A percentile compares a stretch with the other conserved stretches of the same genome.
Evolutionary conservation across 345 rosid genomes (phyloP).

Genomic region (Sonneratia alba): DNA sequence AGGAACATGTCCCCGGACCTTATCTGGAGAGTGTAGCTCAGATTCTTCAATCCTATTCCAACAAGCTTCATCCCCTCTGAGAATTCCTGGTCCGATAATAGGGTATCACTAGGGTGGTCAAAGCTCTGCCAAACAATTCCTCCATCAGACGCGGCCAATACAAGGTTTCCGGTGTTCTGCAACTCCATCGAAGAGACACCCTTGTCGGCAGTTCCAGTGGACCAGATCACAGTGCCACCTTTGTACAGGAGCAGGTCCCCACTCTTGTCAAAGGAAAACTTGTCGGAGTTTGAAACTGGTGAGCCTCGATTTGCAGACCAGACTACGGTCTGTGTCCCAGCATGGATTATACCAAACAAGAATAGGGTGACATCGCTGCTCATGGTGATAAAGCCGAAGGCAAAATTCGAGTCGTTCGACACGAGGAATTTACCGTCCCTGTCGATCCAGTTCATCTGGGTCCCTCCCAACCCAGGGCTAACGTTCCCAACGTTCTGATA

Average conservation of each 20-base stretch:
- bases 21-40: slow-evolving; percentile 29
- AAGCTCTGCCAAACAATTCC: slow-evolving; percentile 47
- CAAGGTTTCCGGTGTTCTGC: slow-evolving; percentile 44
- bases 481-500: slow-evolving; percentile 22
- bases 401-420: slow-evolving; percentile 29
- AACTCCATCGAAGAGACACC: slow-evolving; percentile 31
- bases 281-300: slow-evolving; percentile 21
- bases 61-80: slow-evolving; percentile 27
- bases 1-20: slow-evolving; percentile 27
- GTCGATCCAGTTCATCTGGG: slow-evolving; percentile 32
- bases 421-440: slow-evolving; percentile 29
- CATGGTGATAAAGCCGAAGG: slow-evolving; percentile 30
- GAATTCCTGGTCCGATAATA: slow-evolving; percentile 32
- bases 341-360: slow-evolving; percentile 26
- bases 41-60: slow-evolving; percentile 14
- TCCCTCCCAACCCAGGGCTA: slow-evolving; percentile 31
- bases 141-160: slow-evolving; percentile 22
- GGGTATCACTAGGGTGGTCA: slow-evolving; percentile 35
- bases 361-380: slow-evolving; percentile 16
- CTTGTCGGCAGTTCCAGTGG: slow-evolving; percentile 25
- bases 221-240: slow-evolving; percentile 29
- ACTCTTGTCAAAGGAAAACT: slow-evolving; percentile 28
- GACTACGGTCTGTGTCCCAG: slow-evolving; percentile 15
- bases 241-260: slow-evolving; percentile 33
- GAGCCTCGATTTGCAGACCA: slow-evolving; percentile 45